Conservation (phyloP, 129 eudicot species). For the Oenanthe sinensis region DNA sequence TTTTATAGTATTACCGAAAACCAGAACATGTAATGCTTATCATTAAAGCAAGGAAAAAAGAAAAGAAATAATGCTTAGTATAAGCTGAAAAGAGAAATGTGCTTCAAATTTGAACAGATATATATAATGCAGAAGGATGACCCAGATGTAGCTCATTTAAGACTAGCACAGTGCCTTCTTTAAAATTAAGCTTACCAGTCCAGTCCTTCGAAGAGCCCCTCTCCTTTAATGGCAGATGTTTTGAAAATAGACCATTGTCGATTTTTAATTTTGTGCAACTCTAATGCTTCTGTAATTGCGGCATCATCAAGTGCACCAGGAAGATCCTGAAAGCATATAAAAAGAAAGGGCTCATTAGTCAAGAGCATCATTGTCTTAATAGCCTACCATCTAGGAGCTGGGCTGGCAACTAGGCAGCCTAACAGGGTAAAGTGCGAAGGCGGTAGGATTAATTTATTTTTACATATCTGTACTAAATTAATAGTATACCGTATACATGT, state of each 20-base stretch:
- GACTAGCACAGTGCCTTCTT: too few species aligned
- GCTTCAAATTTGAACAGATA: neutral
- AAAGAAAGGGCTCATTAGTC: neutral
- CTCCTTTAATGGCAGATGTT: constrained; percentile 94
- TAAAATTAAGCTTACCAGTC: constrained; percentile 52
- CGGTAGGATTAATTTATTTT: neutral
- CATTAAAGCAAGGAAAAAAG: neutral
- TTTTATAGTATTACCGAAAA: neutral
- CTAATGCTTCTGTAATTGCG: constrained; percentile 83
- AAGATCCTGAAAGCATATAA: constrained; percentile 59
- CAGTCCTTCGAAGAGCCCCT: constrained; percentile 95
- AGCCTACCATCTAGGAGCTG: neutral
- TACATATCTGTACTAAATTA: neutral
- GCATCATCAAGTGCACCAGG: constrained; percentile 99
- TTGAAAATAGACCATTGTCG: constrained; percentile 98
- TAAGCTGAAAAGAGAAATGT: neutral
- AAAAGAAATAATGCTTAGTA: neutral
- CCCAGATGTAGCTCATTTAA: neutral
- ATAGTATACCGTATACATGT: neutral
- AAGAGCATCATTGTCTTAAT: neutral
- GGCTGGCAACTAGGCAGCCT: neutral
- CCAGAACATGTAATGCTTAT: neutral
- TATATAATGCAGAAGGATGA: neutral
- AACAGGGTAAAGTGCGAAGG: neutral
- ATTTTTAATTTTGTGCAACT: constrained; percentile 88